Base-by-base conservation (phyloP, 2,329 filamentous ascomycete genomes). In the Zymoseptoria passerinii region DNA sequence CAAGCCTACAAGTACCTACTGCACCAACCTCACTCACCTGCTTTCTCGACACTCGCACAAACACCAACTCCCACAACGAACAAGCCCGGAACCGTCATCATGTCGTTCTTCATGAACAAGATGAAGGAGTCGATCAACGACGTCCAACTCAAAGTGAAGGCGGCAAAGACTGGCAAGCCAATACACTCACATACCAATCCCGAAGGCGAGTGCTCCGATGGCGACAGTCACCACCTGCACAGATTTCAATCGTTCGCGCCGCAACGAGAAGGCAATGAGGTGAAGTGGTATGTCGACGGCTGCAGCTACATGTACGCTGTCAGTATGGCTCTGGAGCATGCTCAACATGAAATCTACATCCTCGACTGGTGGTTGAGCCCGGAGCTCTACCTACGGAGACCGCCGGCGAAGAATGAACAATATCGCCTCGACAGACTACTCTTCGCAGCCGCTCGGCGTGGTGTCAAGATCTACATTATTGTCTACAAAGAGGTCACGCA, bases 261-360 rank as follows among this genome's bases (percentile, higher is more conserved):
- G 0, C 81, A 86, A 67, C 82, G 88, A 19, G 81, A 82, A 29
- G 87, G 87, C 58, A 86, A 90, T 68, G 78, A 84, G 63, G 84
- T 83, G 62, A 95, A 95, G 78, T 95, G 90, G 89, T 92, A 88
- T 73, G 89, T 94, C 19, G 89, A 94, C 70, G 90, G 87, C 9
- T 59, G 57, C 70, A 84, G 84, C 8, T 94, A 95, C 71, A 91
- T 95, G 77, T 91, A 85, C 80, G 90, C 91, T 13, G 88, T 95
- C 1, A 90, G 86, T 28, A 78, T 86, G 62, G 90, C 91, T 1
- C 75, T 95, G 54, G 87, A 94, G 75, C 85, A 83, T 68, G 90
- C 90, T 2, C 80, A 78, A 63, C 84, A 92, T 66, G 88, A 82
- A 49, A 87, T 95, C 66, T 92, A 88, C 81, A 95, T 95, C 63